Conservation (phyloP, 495 filamentous ascomycete genomes). For the Chaetomium fimeti region DNA sequence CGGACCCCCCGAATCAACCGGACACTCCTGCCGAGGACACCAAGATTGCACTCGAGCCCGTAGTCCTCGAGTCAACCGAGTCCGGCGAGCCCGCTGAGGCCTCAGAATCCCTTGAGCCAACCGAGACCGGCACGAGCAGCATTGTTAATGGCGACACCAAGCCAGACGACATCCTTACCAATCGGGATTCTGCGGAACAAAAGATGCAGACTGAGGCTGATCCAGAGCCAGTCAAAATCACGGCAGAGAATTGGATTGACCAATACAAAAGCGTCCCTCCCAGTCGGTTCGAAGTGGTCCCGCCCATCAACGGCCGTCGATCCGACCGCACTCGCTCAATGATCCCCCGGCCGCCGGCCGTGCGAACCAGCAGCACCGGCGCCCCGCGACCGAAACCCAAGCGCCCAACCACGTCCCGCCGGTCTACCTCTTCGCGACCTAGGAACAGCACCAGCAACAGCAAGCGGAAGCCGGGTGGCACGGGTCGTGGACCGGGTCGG, state of each 20-base stretch:
- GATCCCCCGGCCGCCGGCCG: constrained; percentile 34
- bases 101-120: not conserved
- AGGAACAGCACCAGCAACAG: constrained; percentile 29
- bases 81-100: constrained; percentile 25
- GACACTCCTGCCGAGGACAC: constrained; percentile 22
- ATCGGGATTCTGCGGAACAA: constrained; percentile 31
- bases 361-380: constrained; percentile 24
- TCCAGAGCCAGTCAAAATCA: constrained; percentile 22
- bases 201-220: constrained; percentile 23
- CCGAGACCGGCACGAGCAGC: not conserved
- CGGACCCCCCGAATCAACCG: constrained; percentile 28
- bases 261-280: constrained; percentile 63
- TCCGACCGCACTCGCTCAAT: constrained; percentile 32
- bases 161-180: constrained; percentile 28
- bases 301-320: constrained; percentile 55
- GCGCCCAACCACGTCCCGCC: constrained; percentile 27
- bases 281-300: constrained; percentile 80
- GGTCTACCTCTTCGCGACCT: constrained; percentile 34
- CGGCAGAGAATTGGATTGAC: constrained; percentile 37
- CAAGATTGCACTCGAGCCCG: constrained; percentile 28
- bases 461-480: constrained; percentile 53
- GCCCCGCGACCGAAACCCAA: constrained; percentile 31
- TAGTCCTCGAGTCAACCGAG: constrained; percentile 48
- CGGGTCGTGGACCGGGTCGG: constrained; percentile 50
- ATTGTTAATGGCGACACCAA: constrained; percentile 19